These are phyloP conservation scores for Macrophomina phaseolina DNA, from an alignment of 2,329 filamentous ascomycete species.

Conservation along the genomic window DNA sequence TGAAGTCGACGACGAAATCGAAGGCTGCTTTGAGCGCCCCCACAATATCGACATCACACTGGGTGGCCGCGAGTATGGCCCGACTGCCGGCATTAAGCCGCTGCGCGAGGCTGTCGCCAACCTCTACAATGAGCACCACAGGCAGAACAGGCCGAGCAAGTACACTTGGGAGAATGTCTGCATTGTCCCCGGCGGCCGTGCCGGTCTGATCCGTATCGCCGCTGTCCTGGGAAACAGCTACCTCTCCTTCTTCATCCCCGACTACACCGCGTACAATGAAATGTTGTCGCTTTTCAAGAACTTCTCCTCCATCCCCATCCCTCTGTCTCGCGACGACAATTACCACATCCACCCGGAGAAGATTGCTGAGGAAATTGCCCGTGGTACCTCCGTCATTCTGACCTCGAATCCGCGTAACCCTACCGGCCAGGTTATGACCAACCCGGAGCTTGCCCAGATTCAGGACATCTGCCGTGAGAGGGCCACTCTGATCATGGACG, in stretches of 20 bases:
- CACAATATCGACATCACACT: slow-evolving; percentile 77
- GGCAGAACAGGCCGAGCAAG: slow-evolving; percentile 82
- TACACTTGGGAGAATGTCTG: slow-evolving; percentile 98
- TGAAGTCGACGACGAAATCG: slow-evolving; percentile 91
- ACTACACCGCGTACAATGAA: slow-evolving; percentile 97
- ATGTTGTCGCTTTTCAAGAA: slow-evolving; percentile 96
- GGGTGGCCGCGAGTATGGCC: slow-evolving; percentile 83
- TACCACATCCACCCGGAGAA: slow-evolving; percentile 95
- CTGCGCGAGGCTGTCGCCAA: slow-evolving; percentile 86
- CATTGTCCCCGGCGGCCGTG: slow-evolving; percentile 91
- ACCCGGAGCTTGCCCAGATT: slow-evolving; percentile 85
- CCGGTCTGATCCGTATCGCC: slow-evolving; percentile 91
- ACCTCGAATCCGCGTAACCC: slow-evolving; percentile 97
- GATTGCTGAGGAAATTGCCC: slow-evolving; percentile 87
- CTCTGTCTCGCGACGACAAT: slow-evolving; percentile 80
- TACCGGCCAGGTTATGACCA: slow-evolving; percentile 84
- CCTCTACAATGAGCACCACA: slow-evolving; percentile 92
- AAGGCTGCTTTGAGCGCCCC: slow-evolving; percentile 85
- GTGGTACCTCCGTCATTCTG: slow-evolving; percentile 79
- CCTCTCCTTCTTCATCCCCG: slow-evolving; percentile 87
- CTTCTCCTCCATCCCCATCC: slow-evolving; percentile 57
- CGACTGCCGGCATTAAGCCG: slow-evolving; percentile 91
- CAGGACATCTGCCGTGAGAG: slow-evolving; percentile 91
- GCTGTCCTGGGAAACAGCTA: slow-evolving; percentile 93
- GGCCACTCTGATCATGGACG: slow-evolving; percentile 91